Conservation (phyloP, 2,329 filamentous ascomycete species). For the Mollisiaceae sp. region DNA sequence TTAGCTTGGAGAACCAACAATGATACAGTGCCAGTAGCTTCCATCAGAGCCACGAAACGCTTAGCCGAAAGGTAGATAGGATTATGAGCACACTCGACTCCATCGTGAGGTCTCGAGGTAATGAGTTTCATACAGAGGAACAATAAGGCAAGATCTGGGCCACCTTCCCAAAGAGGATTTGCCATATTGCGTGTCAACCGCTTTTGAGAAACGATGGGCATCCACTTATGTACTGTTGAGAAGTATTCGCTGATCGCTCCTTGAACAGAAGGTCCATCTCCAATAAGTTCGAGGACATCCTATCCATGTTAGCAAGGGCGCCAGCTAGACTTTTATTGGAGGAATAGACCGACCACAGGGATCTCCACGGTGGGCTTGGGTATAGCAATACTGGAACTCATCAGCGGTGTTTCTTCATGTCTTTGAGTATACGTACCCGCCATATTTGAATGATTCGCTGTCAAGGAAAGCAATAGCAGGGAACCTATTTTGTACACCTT, state of each 20-base stretch:
- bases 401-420: slow-evolving; percentile 13
- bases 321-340: not conserved
- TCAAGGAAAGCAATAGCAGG: slow-evolving; percentile 53
- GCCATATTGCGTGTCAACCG: slow-evolving; percentile 47
- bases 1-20: slow-evolving; percentile 52
- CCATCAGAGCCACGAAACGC: slow-evolving; percentile 48
- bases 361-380: slow-evolving; percentile 47
- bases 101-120: slow-evolving; percentile 44
- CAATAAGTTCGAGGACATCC: slow-evolving; percentile 49
- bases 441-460: slow-evolving; percentile 46
- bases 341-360: slow-evolving; percentile 43
- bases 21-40: slow-evolving; percentile 49
- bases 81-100: slow-evolving; percentile 44
- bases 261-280: slow-evolving; percentile 46
- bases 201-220: slow-evolving; percentile 55
- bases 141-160: slow-evolving; percentile 52
- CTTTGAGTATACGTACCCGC: slow-evolving; percentile 32
- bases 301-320: slow-evolving; percentile 27
- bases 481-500: slow-evolving; percentile 44
- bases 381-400: slow-evolving; percentile 43
- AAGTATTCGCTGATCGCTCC: slow-evolving; percentile 50
- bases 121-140: slow-evolving; percentile 56
- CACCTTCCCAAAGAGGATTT: slow-evolving; percentile 50
- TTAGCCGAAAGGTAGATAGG: slow-evolving; percentile 51
- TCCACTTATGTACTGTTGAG: slow-evolving; percentile 51